Evolutionary conservation across 2,329 filamentous ascomycete species (phyloP).

Genomic region (Diaporthe longicolla): DNA sequence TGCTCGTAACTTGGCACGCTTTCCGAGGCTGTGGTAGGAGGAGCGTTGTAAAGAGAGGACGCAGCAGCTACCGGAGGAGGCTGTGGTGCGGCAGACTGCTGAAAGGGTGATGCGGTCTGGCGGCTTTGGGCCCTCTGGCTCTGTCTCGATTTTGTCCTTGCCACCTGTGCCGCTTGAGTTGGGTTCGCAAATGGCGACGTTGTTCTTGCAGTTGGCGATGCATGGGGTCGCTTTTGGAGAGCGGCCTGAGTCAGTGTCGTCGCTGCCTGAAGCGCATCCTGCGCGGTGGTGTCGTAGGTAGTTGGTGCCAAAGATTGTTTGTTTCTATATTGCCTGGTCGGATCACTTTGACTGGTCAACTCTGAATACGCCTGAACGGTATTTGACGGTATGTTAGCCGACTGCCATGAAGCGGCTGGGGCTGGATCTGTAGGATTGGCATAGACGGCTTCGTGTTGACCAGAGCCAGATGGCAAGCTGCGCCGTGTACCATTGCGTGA

Average conservation of each 20-base stretch:
- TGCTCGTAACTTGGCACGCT: conserved; percentile 45
- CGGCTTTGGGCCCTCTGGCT: conserved; percentile 52
- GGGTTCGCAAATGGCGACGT: conserved; percentile 49
- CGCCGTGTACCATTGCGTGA: conserved; percentile 26
- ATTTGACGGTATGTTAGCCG: conserved; percentile 32
- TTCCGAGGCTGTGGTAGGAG: conserved; percentile 40
- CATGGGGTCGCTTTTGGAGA: conserved; percentile 47
- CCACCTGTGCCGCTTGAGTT: conserved; percentile 40
- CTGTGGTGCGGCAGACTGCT: conserved; percentile 38
- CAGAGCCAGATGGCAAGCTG: conserved; percentile 40
- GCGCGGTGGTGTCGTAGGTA: conserved; percentile 33
- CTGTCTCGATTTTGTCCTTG: conserved; percentile 53
- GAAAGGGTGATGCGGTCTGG: conserved; percentile 47
- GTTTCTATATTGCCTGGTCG: conserved; percentile 4
- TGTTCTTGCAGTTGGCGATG: conserved; percentile 49
- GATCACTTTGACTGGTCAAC: not conserved
- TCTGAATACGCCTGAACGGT: conserved; percentile 7
- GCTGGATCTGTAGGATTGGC: conserved; percentile 11
- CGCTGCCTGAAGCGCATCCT: conserved; percentile 37
- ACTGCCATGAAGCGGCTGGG: conserved; percentile 42
- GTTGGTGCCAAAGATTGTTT: conserved; percentile 10
- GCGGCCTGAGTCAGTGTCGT: conserved; percentile 47
- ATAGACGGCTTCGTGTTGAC: conserved; percentile 20
- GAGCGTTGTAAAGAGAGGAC: conserved; percentile 42
- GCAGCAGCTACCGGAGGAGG: conserved; percentile 38